Conservation (phyloP, 2,329 filamentous ascomycete genomes). For the Neonectria coccinea region DNA sequence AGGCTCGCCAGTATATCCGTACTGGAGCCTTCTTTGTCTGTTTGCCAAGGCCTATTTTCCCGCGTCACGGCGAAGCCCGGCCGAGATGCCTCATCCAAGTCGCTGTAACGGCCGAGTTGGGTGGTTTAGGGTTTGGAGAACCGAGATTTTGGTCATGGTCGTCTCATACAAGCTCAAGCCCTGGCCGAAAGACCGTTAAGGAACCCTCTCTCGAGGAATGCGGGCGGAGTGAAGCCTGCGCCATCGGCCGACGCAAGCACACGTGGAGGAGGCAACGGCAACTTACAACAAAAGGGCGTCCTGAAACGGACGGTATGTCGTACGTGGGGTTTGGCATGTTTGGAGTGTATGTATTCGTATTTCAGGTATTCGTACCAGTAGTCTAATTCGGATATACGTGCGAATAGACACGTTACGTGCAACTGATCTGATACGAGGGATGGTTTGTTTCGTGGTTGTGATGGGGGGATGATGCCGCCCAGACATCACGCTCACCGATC, state of each 20-base stretch:
- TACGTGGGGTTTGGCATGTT: constrained; percentile 2
- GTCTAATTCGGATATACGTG: constrained; percentile 12
- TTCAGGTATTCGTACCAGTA: constrained; percentile 8
- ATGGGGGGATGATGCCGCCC: constrained; percentile 7
- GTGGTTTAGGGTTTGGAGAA: constrained; percentile 24
- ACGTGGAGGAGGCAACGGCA: constrained; percentile 8
- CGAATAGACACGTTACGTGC: constrained; percentile 18
- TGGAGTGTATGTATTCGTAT: constrained; percentile 7
- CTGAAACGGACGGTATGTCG: constrained; percentile 10
- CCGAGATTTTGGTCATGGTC: constrained; percentile 11
- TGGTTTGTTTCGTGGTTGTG: constrained; percentile 2
- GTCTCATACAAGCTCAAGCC: constrained; percentile 17
- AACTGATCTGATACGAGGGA: constrained; percentile 9
- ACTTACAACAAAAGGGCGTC: constrained; percentile 1
- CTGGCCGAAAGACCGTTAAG: constrained; percentile 5
- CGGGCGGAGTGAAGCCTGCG: constrained; percentile 11
- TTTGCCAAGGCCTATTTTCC: not conserved
- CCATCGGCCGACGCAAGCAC: constrained; percentile 7
- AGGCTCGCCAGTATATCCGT: constrained; percentile 10
- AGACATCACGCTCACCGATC: constrained; percentile 16
- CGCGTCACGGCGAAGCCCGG: constrained; percentile 16
- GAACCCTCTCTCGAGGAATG: constrained; percentile 6
- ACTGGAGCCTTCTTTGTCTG: not conserved
- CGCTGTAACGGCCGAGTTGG: constrained; percentile 25
- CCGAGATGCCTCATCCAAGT: constrained; percentile 7